A percentile compares a stretch with the other conserved stretches of the same genome.
Conservation (phyloP, 441 rosid genomes). For the Eutrema salsugineum region DNA sequence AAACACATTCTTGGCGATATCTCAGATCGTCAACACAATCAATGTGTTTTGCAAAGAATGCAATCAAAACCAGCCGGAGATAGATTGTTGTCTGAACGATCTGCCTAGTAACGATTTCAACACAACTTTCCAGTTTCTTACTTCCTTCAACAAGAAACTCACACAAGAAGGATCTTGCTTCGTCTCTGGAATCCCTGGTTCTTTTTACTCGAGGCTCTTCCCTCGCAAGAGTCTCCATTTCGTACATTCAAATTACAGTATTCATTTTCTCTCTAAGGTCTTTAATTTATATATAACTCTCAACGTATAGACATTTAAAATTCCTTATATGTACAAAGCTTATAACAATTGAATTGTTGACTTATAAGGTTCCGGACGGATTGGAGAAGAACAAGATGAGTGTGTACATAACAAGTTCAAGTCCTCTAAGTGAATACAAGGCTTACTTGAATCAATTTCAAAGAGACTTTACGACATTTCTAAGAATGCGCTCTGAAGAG, state of each 20-base stretch:
- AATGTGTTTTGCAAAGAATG: background rate
- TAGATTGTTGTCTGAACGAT: constrained; percentile 45
- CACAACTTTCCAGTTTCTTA: constrained; percentile 33
- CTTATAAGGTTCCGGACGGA: constrained; percentile 16
- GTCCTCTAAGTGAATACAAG: constrained; percentile 30
- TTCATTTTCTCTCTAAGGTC: constrained; percentile 47
- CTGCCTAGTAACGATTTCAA: constrained; percentile 54
- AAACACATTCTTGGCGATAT: constrained; percentile 22
- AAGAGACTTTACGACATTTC: constrained; percentile 28
- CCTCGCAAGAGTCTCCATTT: constrained; percentile 36
- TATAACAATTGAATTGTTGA: background rate
- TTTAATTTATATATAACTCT: no score
- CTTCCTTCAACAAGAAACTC: constrained; percentile 14
- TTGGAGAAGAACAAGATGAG: constrained; percentile 26
- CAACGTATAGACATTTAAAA: background rate
- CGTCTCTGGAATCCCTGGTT: constrained; percentile 37
- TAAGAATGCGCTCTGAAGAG: constrained; percentile 31
- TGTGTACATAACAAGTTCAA: constrained; percentile 32
- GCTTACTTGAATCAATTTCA: constrained; percentile 34
- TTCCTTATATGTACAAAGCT: background rate
- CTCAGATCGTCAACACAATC: constrained; percentile 15
- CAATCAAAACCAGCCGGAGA: constrained; percentile 15
- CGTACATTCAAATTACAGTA: constrained; percentile 31
- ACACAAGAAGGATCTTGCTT: constrained; percentile 14
- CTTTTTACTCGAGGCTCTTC: constrained; percentile 42